A percentile compares a stretch with the other conserved stretches of the same genome.
Conservation (phyloP, 257 asterid species). For the Cinchona pubescens region DNA sequence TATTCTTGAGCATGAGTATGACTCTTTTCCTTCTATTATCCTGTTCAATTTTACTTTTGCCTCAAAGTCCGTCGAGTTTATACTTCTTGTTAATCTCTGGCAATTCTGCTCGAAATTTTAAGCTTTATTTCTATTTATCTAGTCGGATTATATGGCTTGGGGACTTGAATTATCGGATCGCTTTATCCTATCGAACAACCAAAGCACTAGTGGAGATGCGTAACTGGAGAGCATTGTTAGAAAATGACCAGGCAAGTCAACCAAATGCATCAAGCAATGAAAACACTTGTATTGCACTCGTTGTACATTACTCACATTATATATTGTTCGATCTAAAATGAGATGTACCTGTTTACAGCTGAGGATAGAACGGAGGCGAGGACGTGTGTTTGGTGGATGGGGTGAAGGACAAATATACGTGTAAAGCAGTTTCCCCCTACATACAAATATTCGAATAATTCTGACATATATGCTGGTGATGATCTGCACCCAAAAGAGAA, state of each 20-base stretch:
- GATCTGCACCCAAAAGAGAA: constrained; percentile 70
- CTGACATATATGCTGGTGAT: constrained; percentile 85
- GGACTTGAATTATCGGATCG: constrained; percentile 84
- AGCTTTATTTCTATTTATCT: constrained; percentile 20
- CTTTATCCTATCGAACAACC: constrained; percentile 84
- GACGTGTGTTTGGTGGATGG: constrained; percentile 87
- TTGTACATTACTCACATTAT: background rate
- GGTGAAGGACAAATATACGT: constrained; percentile 76
- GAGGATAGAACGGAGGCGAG: constrained; percentile 62
- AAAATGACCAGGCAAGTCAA: constrained; percentile 83
- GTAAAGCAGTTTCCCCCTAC: constrained; percentile 98
- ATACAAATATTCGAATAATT: constrained; percentile 79
- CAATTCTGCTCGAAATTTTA: background rate
- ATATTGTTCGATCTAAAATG: background rate
- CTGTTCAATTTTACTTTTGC: background rate
- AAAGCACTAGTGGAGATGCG: constrained; percentile 98
- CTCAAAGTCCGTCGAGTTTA: background rate
- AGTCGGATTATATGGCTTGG: constrained; percentile 98
- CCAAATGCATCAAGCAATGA: background rate
- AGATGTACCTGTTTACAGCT: constrained; percentile 47
- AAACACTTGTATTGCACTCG: background rate
- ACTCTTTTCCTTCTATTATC: constrained; percentile 6
- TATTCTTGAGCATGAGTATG: constrained; percentile 93
- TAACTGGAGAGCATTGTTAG: constrained; percentile 90
- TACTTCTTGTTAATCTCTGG: constrained; percentile 4